phyloP scores from a whole-genome alignment of 164 flowering plant genomes.

The Taxillus chinensis region DNA sequence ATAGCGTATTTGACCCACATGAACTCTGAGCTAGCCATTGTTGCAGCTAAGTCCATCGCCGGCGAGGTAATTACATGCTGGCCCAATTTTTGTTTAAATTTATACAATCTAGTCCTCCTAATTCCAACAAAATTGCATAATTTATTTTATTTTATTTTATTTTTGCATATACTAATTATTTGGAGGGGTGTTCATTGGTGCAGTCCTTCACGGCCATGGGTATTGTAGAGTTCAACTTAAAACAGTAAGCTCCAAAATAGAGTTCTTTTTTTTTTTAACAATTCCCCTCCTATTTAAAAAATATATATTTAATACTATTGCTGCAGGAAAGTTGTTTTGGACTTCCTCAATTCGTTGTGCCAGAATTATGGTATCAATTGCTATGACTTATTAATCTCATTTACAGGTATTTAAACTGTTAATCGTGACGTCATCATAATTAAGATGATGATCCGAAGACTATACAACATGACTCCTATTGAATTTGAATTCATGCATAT shows the following conservation, averaged over 20 bases:
- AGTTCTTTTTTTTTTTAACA: neutral
- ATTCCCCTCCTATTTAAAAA: neutral
- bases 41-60: conserved; percentile 37
- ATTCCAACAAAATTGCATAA: too few relatives aligned
- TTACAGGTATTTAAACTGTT: conserved; percentile 23
- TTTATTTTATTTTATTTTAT: too few relatives aligned
- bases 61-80: conserved; percentile 37
- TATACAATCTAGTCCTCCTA: neutral
- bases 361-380: conserved; percentile 44
- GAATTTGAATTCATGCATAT: too few relatives aligned
- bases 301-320: neutral
- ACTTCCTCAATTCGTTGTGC: conserved; percentile 42
- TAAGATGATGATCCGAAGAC: too few relatives aligned
- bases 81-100: neutral
- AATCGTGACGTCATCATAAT: too few relatives aligned
- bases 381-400: conserved; percentile 34
- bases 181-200: neutral
- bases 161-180: too few relatives aligned
- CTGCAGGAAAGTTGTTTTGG: conserved; percentile 26
- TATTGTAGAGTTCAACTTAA: conserved; percentile 68
- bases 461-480: too few relatives aligned
- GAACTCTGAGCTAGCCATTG: conserved; percentile 32
- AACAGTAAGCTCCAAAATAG: conserved; percentile 31
- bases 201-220: conserved; percentile 42
- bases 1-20: conserved; percentile 60